These are phyloP conservation scores for Linnemannia elongata DNA, from an alignment of 192 early-diverging fungal species.

Conservation along the genomic window DNA sequence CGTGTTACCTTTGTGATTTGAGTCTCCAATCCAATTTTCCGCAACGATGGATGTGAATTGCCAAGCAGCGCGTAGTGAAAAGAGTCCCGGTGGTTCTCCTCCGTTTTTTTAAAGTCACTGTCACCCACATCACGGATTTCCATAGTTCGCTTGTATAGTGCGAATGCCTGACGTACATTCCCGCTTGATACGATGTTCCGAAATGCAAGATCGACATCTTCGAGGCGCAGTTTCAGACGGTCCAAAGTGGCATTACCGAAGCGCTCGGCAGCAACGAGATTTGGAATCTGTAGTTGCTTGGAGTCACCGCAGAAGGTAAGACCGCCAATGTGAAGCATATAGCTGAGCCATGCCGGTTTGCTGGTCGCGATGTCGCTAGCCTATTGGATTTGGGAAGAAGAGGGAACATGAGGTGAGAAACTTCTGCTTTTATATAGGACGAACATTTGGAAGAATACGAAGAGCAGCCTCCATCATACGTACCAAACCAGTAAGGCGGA, in stretches of 20 bases:
- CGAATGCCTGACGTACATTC: constrained; percentile 15
- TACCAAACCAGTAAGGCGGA: constrained; percentile 41
- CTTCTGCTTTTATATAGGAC: neutral
- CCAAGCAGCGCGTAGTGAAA: constrained; percentile 35
- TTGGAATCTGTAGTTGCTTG: constrained; percentile 36
- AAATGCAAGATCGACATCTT: constrained; percentile 34
- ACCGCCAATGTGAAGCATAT: constrained; percentile 50
- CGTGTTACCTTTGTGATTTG: constrained; percentile 36
- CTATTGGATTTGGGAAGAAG: constrained; percentile 26
- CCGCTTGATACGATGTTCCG: constrained; percentile 16
- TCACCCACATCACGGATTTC: constrained; percentile 16
- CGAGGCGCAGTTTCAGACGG: constrained; percentile 17
- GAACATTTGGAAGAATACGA: neutral
- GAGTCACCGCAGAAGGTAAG: constrained; percentile 29
- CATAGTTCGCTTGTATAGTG: constrained; percentile 30
- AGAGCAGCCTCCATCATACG: constrained; percentile 12
- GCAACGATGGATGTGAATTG: constrained; percentile 45
- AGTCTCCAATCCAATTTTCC: constrained; percentile 35
- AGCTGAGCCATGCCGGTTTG: constrained; percentile 49
- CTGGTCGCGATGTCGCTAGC: constrained; percentile 35
- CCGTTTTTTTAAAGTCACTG: constrained; percentile 37
- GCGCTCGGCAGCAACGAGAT: constrained; percentile 39
- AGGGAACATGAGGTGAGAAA: constrained; percentile 14
- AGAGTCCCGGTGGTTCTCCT: constrained; percentile 44
- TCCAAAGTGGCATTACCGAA: constrained; percentile 37